A percentile compares a stretch with the other conserved stretches of the same genome.
Conservation (phyloP, 768 basidiomycete genomes). For the Kwoniella sp. region DNA sequence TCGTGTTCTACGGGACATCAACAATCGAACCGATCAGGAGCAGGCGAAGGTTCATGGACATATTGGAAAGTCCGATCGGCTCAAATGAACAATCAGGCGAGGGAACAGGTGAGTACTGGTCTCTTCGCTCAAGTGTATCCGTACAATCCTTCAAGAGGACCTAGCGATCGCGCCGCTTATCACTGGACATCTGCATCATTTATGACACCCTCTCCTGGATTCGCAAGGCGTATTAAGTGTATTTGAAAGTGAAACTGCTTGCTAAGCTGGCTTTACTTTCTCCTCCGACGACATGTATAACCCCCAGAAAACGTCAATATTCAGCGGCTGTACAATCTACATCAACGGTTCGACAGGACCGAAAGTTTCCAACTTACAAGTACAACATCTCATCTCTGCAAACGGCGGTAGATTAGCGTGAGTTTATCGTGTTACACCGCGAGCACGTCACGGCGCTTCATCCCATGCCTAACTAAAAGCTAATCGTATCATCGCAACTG, state of each 20-base stretch:
- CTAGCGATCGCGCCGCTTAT: too few species aligned
- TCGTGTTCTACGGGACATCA: conserved; percentile 51
- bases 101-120: conserved; percentile 37
- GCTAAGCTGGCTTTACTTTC: too few species aligned
- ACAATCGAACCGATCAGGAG: conserved; percentile 46
- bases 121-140: too few species aligned
- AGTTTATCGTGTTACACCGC: conserved; percentile 6
- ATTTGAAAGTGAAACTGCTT: too few species aligned
- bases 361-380: conserved; percentile 46
- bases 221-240: too few species aligned
- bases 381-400: conserved; percentile 43
- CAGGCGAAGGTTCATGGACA: conserved; percentile 37
- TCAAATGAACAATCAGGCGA: conserved; percentile 46
- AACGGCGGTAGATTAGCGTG: conserved; percentile 47
- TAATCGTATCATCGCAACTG: too few species aligned
- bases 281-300: too few species aligned
- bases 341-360: conserved; percentile 50
- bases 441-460: too few species aligned
- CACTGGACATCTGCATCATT: too few species aligned
- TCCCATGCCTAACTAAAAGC: too few species aligned
- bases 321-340: conserved; percentile 45
- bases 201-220: too few species aligned
- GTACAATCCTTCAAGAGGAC: too few species aligned
- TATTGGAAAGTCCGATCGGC: conserved; percentile 50
- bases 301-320: conserved; percentile 24